Base-by-base conservation (phyloP, 208 protist genomes). In the Crithidia bombi region DNA sequence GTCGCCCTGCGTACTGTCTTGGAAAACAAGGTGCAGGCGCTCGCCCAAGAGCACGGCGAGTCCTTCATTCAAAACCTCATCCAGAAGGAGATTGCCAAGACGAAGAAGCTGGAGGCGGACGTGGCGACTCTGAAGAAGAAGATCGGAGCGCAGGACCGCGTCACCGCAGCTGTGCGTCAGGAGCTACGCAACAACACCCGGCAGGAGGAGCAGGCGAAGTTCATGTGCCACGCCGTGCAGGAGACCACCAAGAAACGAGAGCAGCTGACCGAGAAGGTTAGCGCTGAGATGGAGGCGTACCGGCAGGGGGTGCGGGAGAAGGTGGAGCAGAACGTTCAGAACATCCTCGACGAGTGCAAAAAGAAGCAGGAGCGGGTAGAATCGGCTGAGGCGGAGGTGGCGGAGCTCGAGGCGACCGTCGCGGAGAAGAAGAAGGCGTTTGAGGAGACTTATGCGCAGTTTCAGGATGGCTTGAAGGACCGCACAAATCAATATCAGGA, bases 81-180 rank as follows among this genome's bases (percentile, higher is more conserved):
- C 12, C 87, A 93, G 56, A 52, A 79, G 32, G 84, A 92, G 33
- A 96, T 96, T 52, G 72, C 75, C 30, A 73, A 75, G 58, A 78
- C 83, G 23, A 93, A 91, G 73, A 84, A 85, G 67, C 74, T 81
- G 66, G 85, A 91, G 57, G 73, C 86, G 2, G 84, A 96, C n/a
- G 36, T 93, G 33, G 80, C 84, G 12, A 62, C 52, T 1, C 0
- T 81, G 33, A 90, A 89, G 52, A 91, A 89, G 61, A 84, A 82
- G 73, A 38, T 82, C 9, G 62, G 47, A 2, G 73, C 38, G 6
- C 51, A 82, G 46, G 63, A 68, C 17, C 85, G 72, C 28, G 68
- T 78, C 7, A 68, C 86, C 12, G 75, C 86, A 9, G 71, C 75
- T 2, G 14, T 83, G 25, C 76, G 78, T 47, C 38, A 30, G 10